Conservation (phyloP, 352 stramenopile genomes). For the Aphanomyces cochlioides region DNA sequence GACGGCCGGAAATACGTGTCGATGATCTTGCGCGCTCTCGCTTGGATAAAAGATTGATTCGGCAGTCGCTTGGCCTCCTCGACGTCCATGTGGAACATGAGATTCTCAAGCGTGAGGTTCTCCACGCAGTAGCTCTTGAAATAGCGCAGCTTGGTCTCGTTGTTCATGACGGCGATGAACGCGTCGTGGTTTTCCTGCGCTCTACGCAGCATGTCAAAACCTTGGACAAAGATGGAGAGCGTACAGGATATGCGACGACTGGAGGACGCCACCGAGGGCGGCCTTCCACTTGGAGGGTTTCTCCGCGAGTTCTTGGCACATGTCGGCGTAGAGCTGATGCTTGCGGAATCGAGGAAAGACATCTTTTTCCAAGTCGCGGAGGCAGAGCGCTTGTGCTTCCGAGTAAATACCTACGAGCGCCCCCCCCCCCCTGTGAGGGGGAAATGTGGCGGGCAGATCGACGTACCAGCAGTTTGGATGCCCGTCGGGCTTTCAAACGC, state of each 20-base stretch:
- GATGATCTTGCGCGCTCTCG: constrained; percentile 73
- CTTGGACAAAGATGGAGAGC: neutral
- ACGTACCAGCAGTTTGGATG: constrained; percentile 22
- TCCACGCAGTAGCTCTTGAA: constrained; percentile 86
- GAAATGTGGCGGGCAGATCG: too few relatives aligned
- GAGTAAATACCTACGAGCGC: constrained; percentile 50
- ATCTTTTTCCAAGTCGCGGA: constrained; percentile 60
- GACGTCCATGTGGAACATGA: constrained; percentile 81
- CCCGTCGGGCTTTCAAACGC: constrained; percentile 39
- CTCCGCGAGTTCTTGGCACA: constrained; percentile 59
- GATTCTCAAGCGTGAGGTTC: constrained; percentile 63
- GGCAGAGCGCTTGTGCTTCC: constrained; percentile 64
- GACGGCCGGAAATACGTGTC: constrained; percentile 60
- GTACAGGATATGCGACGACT: too few relatives aligned
- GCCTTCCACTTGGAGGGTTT: neutral
- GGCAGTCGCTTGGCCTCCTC: constrained; percentile 80
- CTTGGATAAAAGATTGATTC: constrained; percentile 77
- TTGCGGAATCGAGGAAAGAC: constrained; percentile 76
- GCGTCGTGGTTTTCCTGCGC: neutral
- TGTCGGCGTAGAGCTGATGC: constrained; percentile 67
- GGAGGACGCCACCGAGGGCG: neutral
- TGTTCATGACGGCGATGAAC: constrained; percentile 52
- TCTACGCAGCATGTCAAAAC: neutral
- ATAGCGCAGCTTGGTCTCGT: constrained; percentile 70
- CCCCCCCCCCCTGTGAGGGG: too few relatives aligned